Evolutionary conservation across 1,284 basidiomycete species (phyloP).

Genomic region (Fereydounia khargensis): DNA sequence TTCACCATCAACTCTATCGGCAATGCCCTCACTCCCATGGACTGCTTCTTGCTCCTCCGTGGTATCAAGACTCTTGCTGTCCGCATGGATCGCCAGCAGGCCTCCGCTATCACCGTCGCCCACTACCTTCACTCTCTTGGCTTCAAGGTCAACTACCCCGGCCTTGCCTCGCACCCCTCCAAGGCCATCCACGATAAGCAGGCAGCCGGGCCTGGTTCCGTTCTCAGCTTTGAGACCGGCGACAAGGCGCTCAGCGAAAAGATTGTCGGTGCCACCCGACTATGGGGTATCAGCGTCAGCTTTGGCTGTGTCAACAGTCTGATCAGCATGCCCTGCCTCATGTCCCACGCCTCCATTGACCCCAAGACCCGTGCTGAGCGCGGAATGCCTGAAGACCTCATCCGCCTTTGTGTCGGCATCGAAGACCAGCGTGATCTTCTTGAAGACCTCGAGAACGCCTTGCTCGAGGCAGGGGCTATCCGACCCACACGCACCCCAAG

Average conservation of each 20-base stretch:
- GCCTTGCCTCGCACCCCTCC: conserved; percentile 77
- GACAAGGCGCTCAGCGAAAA: conserved; percentile 86
- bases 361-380: conserved; percentile 86
- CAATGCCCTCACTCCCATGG: conserved; percentile 81
- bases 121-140: conserved; percentile 81
- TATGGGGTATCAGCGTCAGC: conserved; percentile 97
- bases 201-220: conserved; percentile 86
- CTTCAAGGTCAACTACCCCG: conserved; percentile 92
- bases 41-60: conserved; percentile 86
- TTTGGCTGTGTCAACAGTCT: conserved; percentile 98
- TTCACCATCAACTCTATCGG: conserved; percentile 96
- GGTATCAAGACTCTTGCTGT: conserved; percentile 96
- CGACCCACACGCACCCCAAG: conserved; percentile 15
- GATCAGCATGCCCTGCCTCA: conserved; percentile 98
- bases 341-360: conserved; percentile 99
- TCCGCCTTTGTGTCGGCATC: conserved; percentile 96
- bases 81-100: conserved; percentile 92
- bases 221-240: conserved; percentile 90
- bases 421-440: conserved; percentile 90
- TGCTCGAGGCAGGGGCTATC: conserved; percentile 88
- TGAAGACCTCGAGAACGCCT: conserved; percentile 89
- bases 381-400: conserved; percentile 93
- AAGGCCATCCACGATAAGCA: conserved; percentile 74
- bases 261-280: conserved; percentile 83
- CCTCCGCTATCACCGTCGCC: conserved; percentile 79